These are phyloP conservation scores for Salvia rosmarinus DNA, from an alignment of 257 asterid genomes.

Conservation along the genomic window DNA sequence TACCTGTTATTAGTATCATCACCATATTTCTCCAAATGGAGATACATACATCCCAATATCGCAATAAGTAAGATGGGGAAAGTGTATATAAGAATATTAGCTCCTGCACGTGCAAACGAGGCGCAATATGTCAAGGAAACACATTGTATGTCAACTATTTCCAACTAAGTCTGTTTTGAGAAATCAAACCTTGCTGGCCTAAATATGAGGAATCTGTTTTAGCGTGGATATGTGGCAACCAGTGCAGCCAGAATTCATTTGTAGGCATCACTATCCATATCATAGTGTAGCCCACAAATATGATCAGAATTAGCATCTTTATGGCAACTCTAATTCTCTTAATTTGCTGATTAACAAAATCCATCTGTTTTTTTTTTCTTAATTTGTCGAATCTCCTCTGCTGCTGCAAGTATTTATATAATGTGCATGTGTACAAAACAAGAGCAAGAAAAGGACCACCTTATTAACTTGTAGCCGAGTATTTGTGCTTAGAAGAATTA, in stretches of 20 bases:
- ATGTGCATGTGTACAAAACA: slow-evolving; percentile 18
- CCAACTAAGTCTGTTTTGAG: not conserved
- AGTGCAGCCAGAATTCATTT: slow-evolving; percentile 47
- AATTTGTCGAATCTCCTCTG: not conserved
- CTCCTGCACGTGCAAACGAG: slow-evolving; percentile 36
- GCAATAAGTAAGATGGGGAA: slow-evolving; percentile 46
- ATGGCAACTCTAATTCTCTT: slow-evolving; percentile 39
- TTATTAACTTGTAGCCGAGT: slow-evolving; percentile 29
- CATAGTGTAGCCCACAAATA: slow-evolving; percentile 48
- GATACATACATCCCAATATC: slow-evolving; percentile 48
- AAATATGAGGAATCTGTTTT: slow-evolving; percentile 40
- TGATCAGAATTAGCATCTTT: slow-evolving; percentile 39
- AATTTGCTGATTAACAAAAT: slow-evolving; percentile 20
- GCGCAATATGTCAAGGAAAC: not conserved
- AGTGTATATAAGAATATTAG: slow-evolving; percentile 41
- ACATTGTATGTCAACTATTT: slow-evolving; percentile 1
- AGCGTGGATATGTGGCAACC: slow-evolving; percentile 45
- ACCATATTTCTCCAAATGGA: slow-evolving; percentile 43
- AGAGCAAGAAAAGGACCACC: slow-evolving; percentile 25
- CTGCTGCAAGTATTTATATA: not conserved
- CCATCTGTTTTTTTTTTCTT: slow-evolving; percentile 20
- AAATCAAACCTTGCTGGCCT: slow-evolving; percentile 44
- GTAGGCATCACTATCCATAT: slow-evolving; percentile 70
- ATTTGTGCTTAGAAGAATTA: no score
- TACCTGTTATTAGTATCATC: slow-evolving; percentile 31